Evolutionary conservation across 257 asterid genomes (phyloP).

Genomic region (Forsythia suspensa): DNA sequence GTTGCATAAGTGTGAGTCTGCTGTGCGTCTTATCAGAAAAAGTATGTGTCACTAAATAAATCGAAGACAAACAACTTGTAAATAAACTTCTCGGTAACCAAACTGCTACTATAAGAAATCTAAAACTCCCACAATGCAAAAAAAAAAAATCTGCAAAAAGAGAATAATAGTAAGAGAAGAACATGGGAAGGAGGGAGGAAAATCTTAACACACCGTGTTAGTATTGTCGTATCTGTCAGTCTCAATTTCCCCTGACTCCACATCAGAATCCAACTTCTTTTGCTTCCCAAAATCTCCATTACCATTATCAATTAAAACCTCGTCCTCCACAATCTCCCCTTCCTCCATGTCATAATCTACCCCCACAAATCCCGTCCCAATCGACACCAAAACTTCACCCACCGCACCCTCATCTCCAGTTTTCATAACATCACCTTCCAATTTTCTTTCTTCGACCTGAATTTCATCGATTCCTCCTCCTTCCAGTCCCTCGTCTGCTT

Average conservation of each 20-base stretch:
- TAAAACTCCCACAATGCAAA: background rate
- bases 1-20: background rate
- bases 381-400: slow-evolving; percentile 33
- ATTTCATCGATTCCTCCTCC: slow-evolving; percentile 28
- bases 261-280: slow-evolving; percentile 41
- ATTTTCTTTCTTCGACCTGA: slow-evolving; percentile 27
- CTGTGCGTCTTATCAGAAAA: background rate
- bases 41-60: background rate
- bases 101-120: background rate
- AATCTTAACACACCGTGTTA: slow-evolving; percentile 72
- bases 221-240: slow-evolving; percentile 28
- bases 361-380: slow-evolving; percentile 38
- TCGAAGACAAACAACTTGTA: background rate
- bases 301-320: slow-evolving; percentile 26
- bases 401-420: slow-evolving; percentile 29
- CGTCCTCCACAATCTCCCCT: slow-evolving; percentile 93
- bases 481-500: slow-evolving; percentile 29
- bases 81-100: background rate
- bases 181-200: slow-evolving; percentile 24
- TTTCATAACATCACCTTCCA: slow-evolving; percentile 18
- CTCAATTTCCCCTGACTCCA: slow-evolving; percentile 49
- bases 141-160: background rate
- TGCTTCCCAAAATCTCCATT: slow-evolving; percentile 27
- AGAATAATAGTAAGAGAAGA: background rate
- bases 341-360: slow-evolving; percentile 94